These are phyloP conservation scores for Domatiomyces globalis DNA, from an alignment of 2,329 filamentous ascomycete genomes.

Conservation along the genomic window DNA sequence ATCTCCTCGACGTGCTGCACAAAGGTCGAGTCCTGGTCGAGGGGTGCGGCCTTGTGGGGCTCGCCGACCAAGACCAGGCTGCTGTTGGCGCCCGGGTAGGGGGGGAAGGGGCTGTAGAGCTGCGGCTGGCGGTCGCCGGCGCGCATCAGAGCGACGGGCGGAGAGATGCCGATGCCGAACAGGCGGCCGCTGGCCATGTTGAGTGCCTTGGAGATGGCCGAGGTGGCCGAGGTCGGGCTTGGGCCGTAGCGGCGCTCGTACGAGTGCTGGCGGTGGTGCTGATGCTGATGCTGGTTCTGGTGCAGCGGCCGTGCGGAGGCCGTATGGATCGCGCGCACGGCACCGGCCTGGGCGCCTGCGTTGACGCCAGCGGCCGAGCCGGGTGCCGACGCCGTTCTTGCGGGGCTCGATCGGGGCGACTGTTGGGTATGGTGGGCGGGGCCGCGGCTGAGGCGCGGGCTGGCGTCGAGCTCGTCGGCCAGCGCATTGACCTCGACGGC, in stretches of 20 bases:
- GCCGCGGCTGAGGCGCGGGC: constrained; percentile 47
- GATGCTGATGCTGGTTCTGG: constrained; percentile 65
- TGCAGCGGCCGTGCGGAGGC: constrained; percentile 51
- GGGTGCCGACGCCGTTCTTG: constrained; percentile 62
- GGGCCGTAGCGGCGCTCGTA: constrained; percentile 68
- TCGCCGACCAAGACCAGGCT: constrained; percentile 51
- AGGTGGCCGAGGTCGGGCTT: constrained; percentile 63
- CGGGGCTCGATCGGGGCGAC: constrained; percentile 45
- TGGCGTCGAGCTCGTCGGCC: constrained; percentile 84
- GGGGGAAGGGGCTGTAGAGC: constrained; percentile 57
- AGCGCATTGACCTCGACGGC: constrained; percentile 95
- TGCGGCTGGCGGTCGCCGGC: constrained; percentile 34
- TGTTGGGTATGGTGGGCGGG: constrained; percentile 30
- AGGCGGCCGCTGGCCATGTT: constrained; percentile 67
- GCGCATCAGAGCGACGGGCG: constrained; percentile 32
- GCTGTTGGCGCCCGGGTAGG: constrained; percentile 62
- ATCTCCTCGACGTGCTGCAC: constrained; percentile 79
- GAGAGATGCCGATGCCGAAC: constrained; percentile 38
- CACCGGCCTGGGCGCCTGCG: constrained; percentile 54
- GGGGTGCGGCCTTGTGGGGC: constrained; percentile 45
- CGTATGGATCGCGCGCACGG: constrained; percentile 63
- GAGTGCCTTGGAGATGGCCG: constrained; percentile 85
- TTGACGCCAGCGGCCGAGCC: constrained; percentile 54
- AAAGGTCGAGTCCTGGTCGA: constrained; percentile 67
- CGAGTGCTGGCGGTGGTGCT: constrained; percentile 65